These are phyloP conservation scores for Daedaleopsis sinensis DNA, from an alignment of 768 basidiomycete species.

Conservation along the genomic window DNA sequence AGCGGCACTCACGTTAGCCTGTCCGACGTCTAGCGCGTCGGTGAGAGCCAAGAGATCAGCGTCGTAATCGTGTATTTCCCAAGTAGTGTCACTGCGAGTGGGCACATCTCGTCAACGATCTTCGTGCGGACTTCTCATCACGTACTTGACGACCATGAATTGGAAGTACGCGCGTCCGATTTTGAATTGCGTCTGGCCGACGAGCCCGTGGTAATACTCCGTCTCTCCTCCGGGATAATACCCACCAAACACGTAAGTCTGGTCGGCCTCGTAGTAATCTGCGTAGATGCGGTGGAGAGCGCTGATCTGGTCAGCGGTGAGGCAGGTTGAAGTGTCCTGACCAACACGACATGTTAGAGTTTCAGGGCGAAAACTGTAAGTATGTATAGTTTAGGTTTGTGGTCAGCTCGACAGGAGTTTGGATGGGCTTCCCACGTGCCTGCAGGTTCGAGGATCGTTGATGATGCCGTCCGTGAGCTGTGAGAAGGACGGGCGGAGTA, in stretches of 20 bases:
- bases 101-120: background rate
- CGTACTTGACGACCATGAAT: conserved; percentile 29
- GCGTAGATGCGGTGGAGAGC: conserved; percentile 32
- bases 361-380: conserved; percentile 30
- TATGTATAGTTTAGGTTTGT: background rate
- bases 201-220: conserved; percentile 19
- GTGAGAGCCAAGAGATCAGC: conserved; percentile 17
- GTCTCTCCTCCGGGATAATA: conserved; percentile 34
- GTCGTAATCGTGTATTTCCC: conserved; percentile 22
- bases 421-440: conserved; percentile 8
- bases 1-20: conserved; percentile 18
- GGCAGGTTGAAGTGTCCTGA: conserved; percentile 29
- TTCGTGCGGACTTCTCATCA: background rate
- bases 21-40: conserved; percentile 27
- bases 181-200: conserved; percentile 19
- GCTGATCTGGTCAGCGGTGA: conserved; percentile 30
- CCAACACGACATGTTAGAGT: conserved; percentile 30
- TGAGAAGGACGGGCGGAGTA: background rate
- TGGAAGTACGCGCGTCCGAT: conserved; percentile 18
- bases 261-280: conserved; percentile 30
- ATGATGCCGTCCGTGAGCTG: conserved; percentile 34
- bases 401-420: background rate
- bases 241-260: conserved; percentile 27
- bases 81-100: conserved; percentile 24
- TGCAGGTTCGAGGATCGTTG: conserved; percentile 27